Conservation (phyloP, 2,329 filamentous ascomycete genomes). For the Monosporascus ibericus region DNA sequence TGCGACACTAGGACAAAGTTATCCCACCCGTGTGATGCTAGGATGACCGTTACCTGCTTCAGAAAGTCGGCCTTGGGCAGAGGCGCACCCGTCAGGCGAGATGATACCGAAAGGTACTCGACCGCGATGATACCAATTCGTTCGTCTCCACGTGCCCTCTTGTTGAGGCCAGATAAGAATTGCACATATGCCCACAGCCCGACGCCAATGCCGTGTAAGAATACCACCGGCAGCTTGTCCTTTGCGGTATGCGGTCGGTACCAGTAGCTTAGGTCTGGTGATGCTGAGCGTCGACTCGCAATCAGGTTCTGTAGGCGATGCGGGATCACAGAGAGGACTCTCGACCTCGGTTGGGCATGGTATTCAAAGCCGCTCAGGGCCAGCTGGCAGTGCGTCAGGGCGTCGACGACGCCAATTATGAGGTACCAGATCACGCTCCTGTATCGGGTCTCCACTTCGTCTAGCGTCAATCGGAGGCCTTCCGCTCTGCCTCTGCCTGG, state of each 20-base stretch:
- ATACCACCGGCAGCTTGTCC: slow-evolving; percentile 53
- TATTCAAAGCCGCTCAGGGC: slow-evolving; percentile 45
- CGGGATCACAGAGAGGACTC: slow-evolving; percentile 46
- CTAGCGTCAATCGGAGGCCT: slow-evolving; percentile 59
- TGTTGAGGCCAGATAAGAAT: slow-evolving; percentile 49
- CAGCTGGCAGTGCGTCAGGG: slow-evolving; percentile 40
- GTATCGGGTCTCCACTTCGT: slow-evolving; percentile 54
- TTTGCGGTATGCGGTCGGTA: slow-evolving; percentile 55
- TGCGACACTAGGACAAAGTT: slow-evolving; percentile 57
- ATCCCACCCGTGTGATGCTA: slow-evolving; percentile 51
- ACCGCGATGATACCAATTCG: slow-evolving; percentile 58
- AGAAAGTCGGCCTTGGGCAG: slow-evolving; percentile 48
- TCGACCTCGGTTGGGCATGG: slow-evolving; percentile 36
- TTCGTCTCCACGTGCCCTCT: slow-evolving; percentile 27
- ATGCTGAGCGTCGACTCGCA: slow-evolving; percentile 40
- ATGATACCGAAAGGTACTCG: slow-evolving; percentile 61
- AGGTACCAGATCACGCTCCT: slow-evolving; percentile 60
- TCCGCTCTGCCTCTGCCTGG: slow-evolving; percentile 50
- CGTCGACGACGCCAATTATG: slow-evolving; percentile 49
- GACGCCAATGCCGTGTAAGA: slow-evolving; percentile 66
- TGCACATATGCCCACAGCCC: slow-evolving; percentile 57
- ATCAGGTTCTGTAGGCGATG: slow-evolving; percentile 46
- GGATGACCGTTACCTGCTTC: slow-evolving; percentile 47
- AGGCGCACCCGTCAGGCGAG: slow-evolving; percentile 51
- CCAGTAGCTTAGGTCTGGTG: slow-evolving; percentile 55